Conservation (phyloP, 805 yeast genomes). For the Cyberlindnera japonica region DNA sequence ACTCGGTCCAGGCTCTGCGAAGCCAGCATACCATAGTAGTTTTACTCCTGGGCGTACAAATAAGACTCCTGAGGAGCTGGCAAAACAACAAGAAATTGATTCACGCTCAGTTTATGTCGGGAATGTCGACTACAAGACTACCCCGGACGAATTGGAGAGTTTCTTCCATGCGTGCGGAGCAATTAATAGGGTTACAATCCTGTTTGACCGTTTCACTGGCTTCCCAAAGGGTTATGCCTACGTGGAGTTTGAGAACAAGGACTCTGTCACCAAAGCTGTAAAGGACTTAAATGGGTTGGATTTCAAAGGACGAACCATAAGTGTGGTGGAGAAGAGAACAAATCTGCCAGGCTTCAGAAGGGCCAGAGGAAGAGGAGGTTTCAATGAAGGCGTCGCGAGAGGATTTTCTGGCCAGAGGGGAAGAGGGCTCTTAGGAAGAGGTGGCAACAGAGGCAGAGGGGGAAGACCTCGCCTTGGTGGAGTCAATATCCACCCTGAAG, state of each 20-base stretch:
- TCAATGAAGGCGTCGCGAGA: constrained; percentile 17
- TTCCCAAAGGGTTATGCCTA: constrained; percentile 60
- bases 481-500: neutral
- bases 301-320: constrained; percentile 45
- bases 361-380: constrained; percentile 15
- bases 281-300: constrained; percentile 36
- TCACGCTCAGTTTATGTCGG: constrained; percentile 52
- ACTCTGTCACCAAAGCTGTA: constrained; percentile 46
- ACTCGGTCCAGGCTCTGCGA: no score
- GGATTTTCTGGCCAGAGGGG: no score
- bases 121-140: constrained; percentile 44
- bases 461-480: neutral
- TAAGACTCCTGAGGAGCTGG: constrained; percentile 29
- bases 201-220: constrained; percentile 43
- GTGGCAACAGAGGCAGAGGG: neutral
- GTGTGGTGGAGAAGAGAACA: constrained; percentile 50
- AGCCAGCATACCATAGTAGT: no score
- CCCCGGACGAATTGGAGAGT: constrained; percentile 49
- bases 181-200: constrained; percentile 50
- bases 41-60: constrained; percentile 1
- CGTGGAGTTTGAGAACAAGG: constrained; percentile 47
- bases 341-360: constrained; percentile 46
- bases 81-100: constrained; percentile 43
- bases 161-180: constrained; percentile 43
- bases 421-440: constrained; percentile 14